A percentile compares a stretch with the other conserved stretches of the same genome.
These are phyloP conservation scores for Fusarium sp. DNA, from an alignment of 2,329 filamentous ascomycete species.

Conservation along the genomic window DNA sequence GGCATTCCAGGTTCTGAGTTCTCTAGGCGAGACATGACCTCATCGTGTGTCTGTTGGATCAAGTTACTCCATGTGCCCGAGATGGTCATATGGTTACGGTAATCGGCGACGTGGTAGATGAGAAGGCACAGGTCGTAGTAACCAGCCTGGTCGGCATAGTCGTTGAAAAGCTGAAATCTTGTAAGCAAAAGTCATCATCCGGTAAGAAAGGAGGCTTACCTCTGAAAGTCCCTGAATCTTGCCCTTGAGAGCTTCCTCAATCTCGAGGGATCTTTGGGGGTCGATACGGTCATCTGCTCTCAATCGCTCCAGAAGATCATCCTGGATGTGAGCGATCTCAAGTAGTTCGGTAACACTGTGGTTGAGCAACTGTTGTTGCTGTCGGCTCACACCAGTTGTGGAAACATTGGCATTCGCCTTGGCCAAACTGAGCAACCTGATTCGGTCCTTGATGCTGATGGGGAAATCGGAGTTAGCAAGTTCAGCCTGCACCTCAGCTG, in stretches of 20 bases:
- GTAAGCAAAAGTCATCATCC: conserved; percentile 35
- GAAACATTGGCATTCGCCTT: conserved; percentile 92
- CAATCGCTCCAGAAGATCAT: conserved; percentile 86
- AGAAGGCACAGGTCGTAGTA: conserved; percentile 95
- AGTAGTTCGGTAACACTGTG: conserved; percentile 88
- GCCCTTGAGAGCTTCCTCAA: conserved; percentile 80
- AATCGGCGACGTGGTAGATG: conserved; percentile 92
- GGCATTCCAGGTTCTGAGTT: conserved; percentile 58
- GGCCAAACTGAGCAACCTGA: conserved; percentile 89
- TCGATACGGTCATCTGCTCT: conserved; percentile 78
- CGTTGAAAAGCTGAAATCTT: conserved; percentile 81
- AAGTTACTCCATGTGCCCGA: conserved; percentile 86
- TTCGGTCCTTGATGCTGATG: conserved; percentile 85
- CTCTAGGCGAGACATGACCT: conserved; percentile 60
- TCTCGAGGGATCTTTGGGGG: conserved; percentile 71
- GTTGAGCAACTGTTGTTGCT: conserved; percentile 85
- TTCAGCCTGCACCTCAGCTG: conserved; percentile 86
- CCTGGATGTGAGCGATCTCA: conserved; percentile 94
- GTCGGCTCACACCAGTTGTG: conserved; percentile 80
- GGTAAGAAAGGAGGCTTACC: conserved; percentile 65
- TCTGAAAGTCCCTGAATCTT: conserved; percentile 80
- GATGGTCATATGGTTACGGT: conserved; percentile 89
- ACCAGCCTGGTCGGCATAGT: conserved; percentile 88
- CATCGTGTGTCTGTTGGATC: conserved; percentile 77
- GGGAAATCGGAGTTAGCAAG: conserved; percentile 86